Base-by-base conservation (phyloP, 2,329 filamentous ascomycete genomes). In the Neobulgaria alba region DNA sequence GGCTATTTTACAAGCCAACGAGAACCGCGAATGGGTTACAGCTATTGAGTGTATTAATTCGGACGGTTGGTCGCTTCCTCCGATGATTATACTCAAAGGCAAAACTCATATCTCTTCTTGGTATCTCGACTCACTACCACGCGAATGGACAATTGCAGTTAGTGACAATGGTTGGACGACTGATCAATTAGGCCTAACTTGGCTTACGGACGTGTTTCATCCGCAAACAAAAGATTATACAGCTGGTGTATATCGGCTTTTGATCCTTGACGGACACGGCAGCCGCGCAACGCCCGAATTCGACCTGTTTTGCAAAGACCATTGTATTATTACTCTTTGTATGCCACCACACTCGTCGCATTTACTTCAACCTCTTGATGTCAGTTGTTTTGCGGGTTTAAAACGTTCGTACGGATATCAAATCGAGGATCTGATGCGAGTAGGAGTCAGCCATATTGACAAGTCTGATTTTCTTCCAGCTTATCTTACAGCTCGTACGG, bases 351-450 rank as follows among this genome's bases (percentile, higher is more conserved):
- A 63, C 44, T 59, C 50, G 17, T 64, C 57, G 31, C 51, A 64
- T 47, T 43, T 63, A 10, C 49, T 62, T 10, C 53, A 66, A 46
- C 61, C 57, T 10, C 56, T 63, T 29, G 53, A 63, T 52, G 48
- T 62, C 10, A 53, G 49, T 29, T 57, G 52, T 38, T 63, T 63
- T 46, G 36, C 12, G 33, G 18, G 12, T 14, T 15, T 36, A 21
- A 36, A 21, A 21, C 9, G 18, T 36, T 15, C 18, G 18, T 20
- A 36, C 17, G 9, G 33, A 5, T 12, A 36, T 14, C 21, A 23
- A 23, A 36, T 36, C 16, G 8, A 18, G 16, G 18, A 20, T n/a
- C 17, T 23, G 9, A 33, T 33, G 10, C 30, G n/a, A 14, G 18
- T 3, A 7, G 18, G 30, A 3, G 14, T 33, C 18, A 12, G 18